Base-by-base conservation (phyloP, 2,329 filamentous ascomycete genomes). In the Fusarium abutilonis region DNA sequence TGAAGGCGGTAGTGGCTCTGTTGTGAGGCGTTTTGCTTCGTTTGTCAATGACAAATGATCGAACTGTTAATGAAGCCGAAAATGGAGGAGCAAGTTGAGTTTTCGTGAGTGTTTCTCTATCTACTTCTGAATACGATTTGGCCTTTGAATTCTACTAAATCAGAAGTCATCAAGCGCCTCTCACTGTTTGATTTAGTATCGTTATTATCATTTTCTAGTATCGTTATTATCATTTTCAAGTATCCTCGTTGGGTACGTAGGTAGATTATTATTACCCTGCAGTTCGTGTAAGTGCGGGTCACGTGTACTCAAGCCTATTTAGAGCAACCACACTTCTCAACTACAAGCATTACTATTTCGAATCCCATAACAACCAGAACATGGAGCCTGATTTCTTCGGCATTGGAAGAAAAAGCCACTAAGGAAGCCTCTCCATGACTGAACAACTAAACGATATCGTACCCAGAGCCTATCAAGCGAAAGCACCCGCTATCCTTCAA, bases 1-100 rank as follows among this genome's bases (percentile, higher is more conserved):
- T 14, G 17, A 38, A 13, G 6, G 17, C 6, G 5, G n/a, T 17
- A 49, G 21, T 41, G 29, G 35, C 29, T 13, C 15, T 53, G 26
- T 14, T 10, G 14, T 36, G 54, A 54, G 55, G 57, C 57, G 57
- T 54, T 23, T 41, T 23, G 40, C 57, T 60, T 59, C 39, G 21
- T 47, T 38, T 29, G 39, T 13, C 23, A 32, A 39, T 28, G 13
- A 13, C 31, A 32, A 32, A 32, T 32, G 31, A 4, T 13, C 29
- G 29, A 28, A 9, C 26, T 28, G 26, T 28, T n/a, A n/a, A n/a
- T n/a, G n/a, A n/a, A n/a, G n/a, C n/a, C n/a, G n/a, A n/a, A n/a
- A n/a, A n/a, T n/a, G n/a, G n/a, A n/a, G n/a, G n/a, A n/a, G n/a
- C n/a, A n/a, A n/a, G 26, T 28, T 28, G 26, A n/a, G n/a, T n/a